Evolutionary conservation across 768 basidiomycete species (phyloP).

Genomic region (Mrakia frigida): DNA sequence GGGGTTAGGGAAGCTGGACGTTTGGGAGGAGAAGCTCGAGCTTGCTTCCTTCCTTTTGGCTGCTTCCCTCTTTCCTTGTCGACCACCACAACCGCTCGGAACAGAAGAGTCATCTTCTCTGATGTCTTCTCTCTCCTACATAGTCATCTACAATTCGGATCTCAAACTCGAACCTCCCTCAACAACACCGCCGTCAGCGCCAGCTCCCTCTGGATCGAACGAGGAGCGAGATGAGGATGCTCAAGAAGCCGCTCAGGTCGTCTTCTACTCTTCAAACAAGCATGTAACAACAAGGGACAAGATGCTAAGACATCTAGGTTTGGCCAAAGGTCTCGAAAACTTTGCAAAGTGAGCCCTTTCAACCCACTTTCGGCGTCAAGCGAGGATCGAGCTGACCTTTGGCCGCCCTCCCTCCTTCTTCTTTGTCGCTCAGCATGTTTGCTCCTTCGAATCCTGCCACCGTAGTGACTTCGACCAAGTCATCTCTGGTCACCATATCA

Average conservation of each 20-base stretch:
- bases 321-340: constrained; percentile 29
- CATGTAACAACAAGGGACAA: constrained; percentile 24
- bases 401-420: background rate
- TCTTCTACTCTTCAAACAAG: constrained; percentile 28
- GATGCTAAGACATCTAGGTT: constrained; percentile 31
- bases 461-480: constrained; percentile 16
- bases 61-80: background rate
- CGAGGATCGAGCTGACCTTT: background rate
- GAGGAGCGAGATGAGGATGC: constrained; percentile 25
- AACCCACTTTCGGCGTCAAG: background rate
- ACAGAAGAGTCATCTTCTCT: background rate
- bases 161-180: background rate
- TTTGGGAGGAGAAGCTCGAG: background rate
- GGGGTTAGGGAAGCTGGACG: background rate
- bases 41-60: background rate
- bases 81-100: background rate
- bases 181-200: background rate
- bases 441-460: constrained; percentile 1
- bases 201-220: background rate
- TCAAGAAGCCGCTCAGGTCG: constrained; percentile 25
- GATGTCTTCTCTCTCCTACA: constrained; percentile 8
- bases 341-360: constrained; percentile 20
- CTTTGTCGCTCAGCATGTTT: constrained; percentile 13
- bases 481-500: constrained; percentile 21
- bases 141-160: constrained; percentile 20